Conservation (phyloP, 129 eudicot genomes). For the Helichrysum umbraculigerum region DNA sequence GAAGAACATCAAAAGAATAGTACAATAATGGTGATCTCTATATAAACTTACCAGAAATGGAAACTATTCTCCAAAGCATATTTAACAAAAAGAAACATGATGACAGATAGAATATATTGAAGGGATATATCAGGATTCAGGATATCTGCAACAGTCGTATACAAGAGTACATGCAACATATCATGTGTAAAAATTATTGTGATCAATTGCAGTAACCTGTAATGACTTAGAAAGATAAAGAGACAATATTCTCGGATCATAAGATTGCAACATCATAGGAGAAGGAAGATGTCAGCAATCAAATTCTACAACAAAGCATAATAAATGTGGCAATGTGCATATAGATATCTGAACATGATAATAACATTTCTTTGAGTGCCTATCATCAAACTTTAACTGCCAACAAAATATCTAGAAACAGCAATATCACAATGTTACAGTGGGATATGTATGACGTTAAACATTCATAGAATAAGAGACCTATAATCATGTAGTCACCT, state of each 20-base stretch:
- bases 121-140: conserved; percentile 84
- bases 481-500: too few relatives aligned
- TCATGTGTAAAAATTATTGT: conserved; percentile 24
- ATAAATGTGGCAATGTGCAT: too few relatives aligned
- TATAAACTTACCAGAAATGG: conserved; percentile 83
- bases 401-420: too few relatives aligned
- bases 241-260: background rate
- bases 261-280: background rate
- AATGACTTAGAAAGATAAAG: background rate
- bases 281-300: background rate
- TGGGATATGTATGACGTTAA: too few relatives aligned
- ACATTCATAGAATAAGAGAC: too few relatives aligned
- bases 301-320: too few relatives aligned
- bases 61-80: too few relatives aligned
- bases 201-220: conserved; percentile 13
- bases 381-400: too few relatives aligned
- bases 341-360: too few relatives aligned
- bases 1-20: conserved; percentile 7
- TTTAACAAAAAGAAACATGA: conserved; percentile 91
- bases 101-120: conserved; percentile 86
- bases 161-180: conserved; percentile 76
- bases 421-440: too few relatives aligned
- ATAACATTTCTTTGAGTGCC: too few relatives aligned
- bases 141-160: conserved; percentile 69
- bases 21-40: background rate